These are phyloP conservation scores for Pyrus bretschneideri DNA, from an alignment of 306 rosid genomes.

Conservation along the genomic window DNA sequence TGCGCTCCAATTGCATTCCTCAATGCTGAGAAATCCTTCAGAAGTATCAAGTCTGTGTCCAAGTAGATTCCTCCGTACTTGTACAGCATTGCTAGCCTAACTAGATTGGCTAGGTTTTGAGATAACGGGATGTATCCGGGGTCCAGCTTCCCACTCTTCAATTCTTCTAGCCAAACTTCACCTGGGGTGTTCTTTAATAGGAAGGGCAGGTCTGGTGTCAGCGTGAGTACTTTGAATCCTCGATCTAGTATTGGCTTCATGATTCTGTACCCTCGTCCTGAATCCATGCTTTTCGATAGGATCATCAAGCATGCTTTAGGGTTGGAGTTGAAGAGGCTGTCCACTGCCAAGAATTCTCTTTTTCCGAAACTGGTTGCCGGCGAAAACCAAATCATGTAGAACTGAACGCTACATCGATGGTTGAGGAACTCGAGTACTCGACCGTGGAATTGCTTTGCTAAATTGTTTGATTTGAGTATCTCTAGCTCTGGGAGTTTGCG, in stretches of 20 bases:
- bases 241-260: constrained; percentile 35
- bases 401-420: constrained; percentile 23
- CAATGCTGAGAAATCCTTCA: constrained; percentile 33
- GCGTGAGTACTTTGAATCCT: constrained; percentile 29
- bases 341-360: constrained; percentile 26
- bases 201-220: constrained; percentile 34
- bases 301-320: constrained; percentile 45
- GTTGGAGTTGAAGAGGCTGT: constrained; percentile 35
- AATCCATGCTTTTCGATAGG: constrained; percentile 31
- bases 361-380: constrained; percentile 26
- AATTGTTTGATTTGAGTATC: constrained; percentile 30
- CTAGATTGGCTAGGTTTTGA: constrained; percentile 45
- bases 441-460: constrained; percentile 23
- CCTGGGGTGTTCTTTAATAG: constrained; percentile 34
- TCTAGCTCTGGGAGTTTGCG: constrained; percentile 25
- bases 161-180: constrained; percentile 30
- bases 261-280: constrained; percentile 22
- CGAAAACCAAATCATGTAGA: constrained; percentile 48
- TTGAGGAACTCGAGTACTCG: constrained; percentile 26
- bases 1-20: constrained; percentile 57
- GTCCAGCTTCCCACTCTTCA: constrained; percentile 37
- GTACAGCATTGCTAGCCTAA: constrained; percentile 44
- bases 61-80: constrained; percentile 50
- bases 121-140: constrained; percentile 49
- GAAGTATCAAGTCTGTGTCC: constrained; percentile 41